Base-by-base conservation (phyloP, 306 rosid genomes). In the Astragalus membranaceus region DNA sequence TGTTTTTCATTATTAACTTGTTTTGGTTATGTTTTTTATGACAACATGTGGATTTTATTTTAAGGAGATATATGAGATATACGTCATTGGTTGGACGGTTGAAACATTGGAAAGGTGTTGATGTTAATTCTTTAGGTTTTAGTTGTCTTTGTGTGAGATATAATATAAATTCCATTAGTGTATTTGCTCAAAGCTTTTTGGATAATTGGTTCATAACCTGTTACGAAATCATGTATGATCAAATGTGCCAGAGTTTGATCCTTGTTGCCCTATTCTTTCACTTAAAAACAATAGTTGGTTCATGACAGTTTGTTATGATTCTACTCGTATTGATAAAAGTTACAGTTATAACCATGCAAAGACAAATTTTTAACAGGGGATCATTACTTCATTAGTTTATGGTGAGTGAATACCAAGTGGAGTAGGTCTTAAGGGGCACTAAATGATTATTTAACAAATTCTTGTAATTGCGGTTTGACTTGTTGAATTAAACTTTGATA, bases 351-450 rank as follows among this genome's bases (percentile, higher is more conserved):
- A 29, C 13, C 9, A 46, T 29, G 42, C 30, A 30, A 46, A 47
- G 9, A 7, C 13, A 65, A 47, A 5, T 10, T 41, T 48, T 26
- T 26, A 53, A 29, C 15, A 17, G 30, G 3, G 30, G 36, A 39
- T 10, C n/a, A 5, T 16, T 7, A 13, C 33, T 73, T 10, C n/a
- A 5, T 16, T 7, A 13, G 44, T 73, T 10, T 59, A 56, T 70
- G 42, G 41, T 23, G 50, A 36, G 51, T 61, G 15, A 60, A 3
- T 36, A 51, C 10, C 58, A 10, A 44, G 30, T 17, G 35, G 68
- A 64, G 37, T 52, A 29, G 73, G 73, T 46, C 55, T 65, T 55
- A 66, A 55, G 12, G 74, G 46, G 13, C 14, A 58, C 69, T 26
- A 23, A 57, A 49, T 66, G 14, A 44, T 13, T 37, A 46, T 47